Evolutionary conservation across 257 asterid species (phyloP), one percentile per base, ranked within the genome.

Genomic region (Primulina eburnea): DNA sequence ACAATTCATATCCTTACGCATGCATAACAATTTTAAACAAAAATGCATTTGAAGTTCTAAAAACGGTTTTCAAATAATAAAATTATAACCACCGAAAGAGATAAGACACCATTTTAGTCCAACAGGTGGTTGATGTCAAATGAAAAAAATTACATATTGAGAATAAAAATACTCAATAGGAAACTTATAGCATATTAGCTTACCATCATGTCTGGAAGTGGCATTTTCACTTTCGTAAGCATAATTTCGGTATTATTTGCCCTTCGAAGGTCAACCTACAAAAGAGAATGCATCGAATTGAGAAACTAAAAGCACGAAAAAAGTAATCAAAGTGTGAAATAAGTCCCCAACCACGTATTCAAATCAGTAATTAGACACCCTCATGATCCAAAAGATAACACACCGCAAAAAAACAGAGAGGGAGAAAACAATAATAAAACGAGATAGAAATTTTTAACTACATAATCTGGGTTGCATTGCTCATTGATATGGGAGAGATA

Each of bases 151-250:
- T 11, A 50, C 70, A 70, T 18, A 17, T 24, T 53, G 56, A 50
- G 60, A 60, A 35, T 28, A 52, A 63, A 69, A 63, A 69, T 52
- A 30, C 24, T 61, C 35, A 50, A 67, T 64, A 60, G 43, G 63
- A 74, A 70, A 60, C 30, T 73, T 56, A 67, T 62, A 66, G 24
- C 67, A 58, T 61, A 64, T 60, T 57, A 61, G 78, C 90, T 84
- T 81, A 94, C 99, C 99, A 92, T 81, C 97, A 95, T 91, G 82
- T 95, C 98, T 57, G 99, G 97, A 80, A 95, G 98, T 72, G 99
- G 99, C 97, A 95, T 95, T 82, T 94, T 95, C 78, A 95, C 99
- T 79, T 95, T 95, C 35, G 99, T 92, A 69, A 95, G 97, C 99
- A 95, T 95, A 76, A 95, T 95, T 80, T 95, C 99, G 55, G 98